Percentiles rank a stretch among this genome's conserved stretches.
phyloP scores from a whole-genome alignment of 2,329 filamentous ascomycete genomes.

The Aspergillus uvarum region DNA sequence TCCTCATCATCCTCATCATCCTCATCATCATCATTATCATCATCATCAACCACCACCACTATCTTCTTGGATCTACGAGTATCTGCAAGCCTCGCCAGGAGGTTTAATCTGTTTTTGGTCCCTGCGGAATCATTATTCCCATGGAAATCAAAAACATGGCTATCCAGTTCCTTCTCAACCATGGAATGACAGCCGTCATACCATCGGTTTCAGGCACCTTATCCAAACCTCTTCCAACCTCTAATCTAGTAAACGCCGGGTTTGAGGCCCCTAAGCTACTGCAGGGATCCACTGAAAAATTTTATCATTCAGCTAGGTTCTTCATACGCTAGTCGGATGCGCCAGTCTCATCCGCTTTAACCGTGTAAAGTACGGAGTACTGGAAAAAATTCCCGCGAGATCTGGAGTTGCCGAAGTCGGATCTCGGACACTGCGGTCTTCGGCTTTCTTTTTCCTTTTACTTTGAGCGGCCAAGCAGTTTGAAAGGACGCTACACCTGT shows the following conservation, averaged over 20 bases:
- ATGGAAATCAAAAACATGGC: neutral
- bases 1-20: neutral
- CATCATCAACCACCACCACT: too few species aligned
- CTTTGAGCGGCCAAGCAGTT: too few species aligned
- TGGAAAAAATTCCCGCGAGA: neutral
- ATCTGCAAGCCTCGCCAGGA: too few species aligned
- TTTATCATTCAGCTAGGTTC: neutral
- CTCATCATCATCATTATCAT: neutral
- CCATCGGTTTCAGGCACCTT: neutral
- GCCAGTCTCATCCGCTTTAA: neutral
- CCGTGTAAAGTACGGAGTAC: neutral
- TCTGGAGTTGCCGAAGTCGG: neutral
- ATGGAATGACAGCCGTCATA: neutral
- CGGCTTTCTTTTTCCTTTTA: too few species aligned
- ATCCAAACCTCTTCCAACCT: neutral
- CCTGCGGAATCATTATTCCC: neutral
- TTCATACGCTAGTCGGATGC: neutral
- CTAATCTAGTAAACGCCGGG: neutral
- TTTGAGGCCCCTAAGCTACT: neutral
- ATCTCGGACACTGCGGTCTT: too few species aligned
- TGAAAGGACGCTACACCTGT: too few species aligned
- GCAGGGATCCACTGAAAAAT: neutral
- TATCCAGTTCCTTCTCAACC: neutral
- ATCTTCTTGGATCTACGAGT: too few species aligned
- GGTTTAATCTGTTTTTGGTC: too few species aligned